Evolutionary conservation across 2,329 filamentous ascomycete species (phyloP).

Genomic region (Gaeumannomyces tritici): DNA sequence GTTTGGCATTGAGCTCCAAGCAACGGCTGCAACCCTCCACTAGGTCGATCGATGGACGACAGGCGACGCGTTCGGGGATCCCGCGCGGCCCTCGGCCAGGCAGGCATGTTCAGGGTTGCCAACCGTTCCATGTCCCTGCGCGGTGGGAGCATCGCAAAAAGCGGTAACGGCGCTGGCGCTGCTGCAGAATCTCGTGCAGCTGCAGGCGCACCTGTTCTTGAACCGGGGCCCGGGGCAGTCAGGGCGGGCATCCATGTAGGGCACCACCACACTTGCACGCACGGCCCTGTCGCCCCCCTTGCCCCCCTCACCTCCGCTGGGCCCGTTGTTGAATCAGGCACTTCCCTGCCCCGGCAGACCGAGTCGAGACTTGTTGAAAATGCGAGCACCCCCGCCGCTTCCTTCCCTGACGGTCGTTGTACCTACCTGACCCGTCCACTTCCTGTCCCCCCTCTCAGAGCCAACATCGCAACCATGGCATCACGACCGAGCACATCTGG

Average conservation of each 20-base stretch:
- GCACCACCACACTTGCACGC: conserved; percentile 10
- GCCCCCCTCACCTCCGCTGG: conserved; percentile 6
- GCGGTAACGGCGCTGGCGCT: conserved; percentile 6
- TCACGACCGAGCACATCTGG: conserved; percentile 31
- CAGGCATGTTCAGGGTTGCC: conserved; percentile 23
- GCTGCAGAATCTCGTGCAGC: conserved; percentile 11
- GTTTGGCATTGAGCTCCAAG: not conserved
- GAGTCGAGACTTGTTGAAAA: conserved; percentile 20
- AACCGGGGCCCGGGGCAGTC: not conserved
- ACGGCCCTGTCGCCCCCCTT: conserved; percentile 14
- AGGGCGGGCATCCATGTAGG: conserved; percentile 5
- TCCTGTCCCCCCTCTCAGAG: conserved; percentile 13
- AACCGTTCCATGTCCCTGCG: conserved; percentile 21
- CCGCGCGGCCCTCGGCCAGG: conserved; percentile 1
- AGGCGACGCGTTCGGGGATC: not conserved
- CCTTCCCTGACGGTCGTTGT: conserved; percentile 16
- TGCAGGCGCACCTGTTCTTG: not conserved
- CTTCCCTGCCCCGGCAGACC: conserved; percentile 21
- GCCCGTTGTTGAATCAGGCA: conserved; percentile 25
- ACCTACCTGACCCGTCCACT: conserved; percentile 19
- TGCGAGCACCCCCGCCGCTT: conserved; percentile 16
- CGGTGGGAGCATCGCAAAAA: conserved; percentile 9
- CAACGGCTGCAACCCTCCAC: not conserved
- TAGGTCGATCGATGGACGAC: not conserved
- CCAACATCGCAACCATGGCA: conserved; percentile 15